phyloP scores from a whole-genome alignment of 2,329 filamentous ascomycete species.

The Microsporum ferrugineum region DNA sequence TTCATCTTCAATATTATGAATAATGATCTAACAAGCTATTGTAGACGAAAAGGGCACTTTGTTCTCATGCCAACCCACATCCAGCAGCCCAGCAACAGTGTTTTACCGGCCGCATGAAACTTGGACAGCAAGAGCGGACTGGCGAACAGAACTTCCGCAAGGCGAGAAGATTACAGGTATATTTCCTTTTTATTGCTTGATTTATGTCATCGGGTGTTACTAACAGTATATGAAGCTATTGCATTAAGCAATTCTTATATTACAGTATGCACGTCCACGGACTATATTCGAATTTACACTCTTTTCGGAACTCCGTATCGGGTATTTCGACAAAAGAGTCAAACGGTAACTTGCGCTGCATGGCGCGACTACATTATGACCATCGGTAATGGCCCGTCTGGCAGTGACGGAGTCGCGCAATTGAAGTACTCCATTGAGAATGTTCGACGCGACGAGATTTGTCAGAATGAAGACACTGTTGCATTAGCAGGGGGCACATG shows the following conservation, averaged over 20 bases:
- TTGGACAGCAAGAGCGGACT: conserved; percentile 84
- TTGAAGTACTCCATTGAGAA: conserved; percentile 90
- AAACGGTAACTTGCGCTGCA: conserved; percentile 83
- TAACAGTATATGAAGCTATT: conserved; percentile 46
- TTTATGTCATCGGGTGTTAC: background rate
- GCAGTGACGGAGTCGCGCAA: conserved; percentile 62
- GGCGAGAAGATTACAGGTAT: conserved; percentile 64
- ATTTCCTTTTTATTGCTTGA: background rate
- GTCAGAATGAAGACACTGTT: conserved; percentile 85
- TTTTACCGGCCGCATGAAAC: conserved; percentile 96
- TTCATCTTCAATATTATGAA: conserved; percentile 2
- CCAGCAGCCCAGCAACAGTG: conserved; percentile 62
- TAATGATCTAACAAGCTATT: background rate
- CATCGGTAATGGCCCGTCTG: conserved; percentile 80
- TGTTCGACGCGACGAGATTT: conserved; percentile 84
- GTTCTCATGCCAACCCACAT: conserved; percentile 66
- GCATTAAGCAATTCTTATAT: conserved; percentile 85
- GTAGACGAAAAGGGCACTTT: conserved; percentile 65
- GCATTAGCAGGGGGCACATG: conserved; percentile 64
- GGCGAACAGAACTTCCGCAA: conserved; percentile 74
- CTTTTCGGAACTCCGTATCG: conserved; percentile 82
- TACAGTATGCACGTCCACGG: conserved; percentile 72
- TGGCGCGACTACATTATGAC: conserved; percentile 96
- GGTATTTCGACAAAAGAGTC: conserved; percentile 86
- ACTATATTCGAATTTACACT: conserved; percentile 87